These are phyloP conservation scores for Aspergillus sp. DNA, from an alignment of 2,329 filamentous ascomycete genomes.

Conservation along the genomic window DNA sequence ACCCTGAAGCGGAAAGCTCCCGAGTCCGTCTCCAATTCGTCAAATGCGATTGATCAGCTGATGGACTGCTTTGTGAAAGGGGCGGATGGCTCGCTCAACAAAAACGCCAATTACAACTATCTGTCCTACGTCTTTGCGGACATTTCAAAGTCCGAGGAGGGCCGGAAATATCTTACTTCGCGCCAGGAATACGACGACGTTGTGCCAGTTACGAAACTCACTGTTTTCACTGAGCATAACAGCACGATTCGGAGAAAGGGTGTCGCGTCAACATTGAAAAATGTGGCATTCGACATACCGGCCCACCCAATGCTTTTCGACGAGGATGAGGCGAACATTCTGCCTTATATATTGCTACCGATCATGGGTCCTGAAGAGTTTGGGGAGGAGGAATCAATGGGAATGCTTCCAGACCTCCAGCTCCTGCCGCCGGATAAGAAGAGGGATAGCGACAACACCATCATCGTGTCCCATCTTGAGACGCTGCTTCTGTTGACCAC, in stretches of 20 bases:
- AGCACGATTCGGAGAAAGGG: slow-evolving; percentile 77
- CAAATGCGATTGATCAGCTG: slow-evolving; percentile 74
- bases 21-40: slow-evolving; percentile 60
- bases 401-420: slow-evolving; percentile 84
- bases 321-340: slow-evolving; percentile 64
- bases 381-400: slow-evolving; percentile 71
- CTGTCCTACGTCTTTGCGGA: slow-evolving; percentile 91
- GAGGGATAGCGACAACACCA: slow-evolving; percentile 65
- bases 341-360: slow-evolving; percentile 82
- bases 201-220: slow-evolving; percentile 83
- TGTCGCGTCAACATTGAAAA: slow-evolving; percentile 96
- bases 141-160: slow-evolving; percentile 68
- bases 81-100: slow-evolving; percentile 71
- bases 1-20: slow-evolving; percentile 59
- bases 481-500: slow-evolving; percentile 76
- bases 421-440: slow-evolving; percentile 82
- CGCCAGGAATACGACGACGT: slow-evolving; percentile 69
- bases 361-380: slow-evolving; percentile 85
- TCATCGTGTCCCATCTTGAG: slow-evolving; percentile 81
- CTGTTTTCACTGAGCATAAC: slow-evolving; percentile 86
- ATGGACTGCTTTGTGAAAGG: slow-evolving; percentile 96
- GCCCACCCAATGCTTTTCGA: slow-evolving; percentile 63
- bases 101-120: slow-evolving; percentile 80
- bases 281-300: slow-evolving; percentile 72
- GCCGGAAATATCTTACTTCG: slow-evolving; percentile 64